Conservation (phyloP, 2,329 filamentous ascomycete genomes). For the Epichloe typhina region DNA sequence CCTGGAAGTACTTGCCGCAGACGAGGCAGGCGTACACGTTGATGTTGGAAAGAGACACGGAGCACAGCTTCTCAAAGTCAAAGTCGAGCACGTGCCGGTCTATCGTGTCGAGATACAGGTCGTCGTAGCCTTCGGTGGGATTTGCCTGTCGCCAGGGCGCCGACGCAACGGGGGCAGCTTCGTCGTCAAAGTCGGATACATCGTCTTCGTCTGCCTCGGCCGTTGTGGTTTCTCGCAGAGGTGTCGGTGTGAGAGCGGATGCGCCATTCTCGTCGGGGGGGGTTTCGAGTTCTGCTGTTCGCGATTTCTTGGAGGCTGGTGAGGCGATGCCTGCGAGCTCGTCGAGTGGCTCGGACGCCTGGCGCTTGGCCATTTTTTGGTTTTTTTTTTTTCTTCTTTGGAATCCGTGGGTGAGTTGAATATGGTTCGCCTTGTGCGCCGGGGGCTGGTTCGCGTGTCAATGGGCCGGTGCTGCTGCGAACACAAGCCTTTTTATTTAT, state of each 20-base stretch:
- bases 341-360: slow-evolving; percentile 47
- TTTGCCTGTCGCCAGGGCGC: slow-evolving; percentile 57
- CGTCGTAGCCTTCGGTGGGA: slow-evolving; percentile 78
- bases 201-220: slow-evolving; percentile 13
- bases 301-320: slow-evolving; percentile 45
- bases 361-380: slow-evolving; percentile 35
- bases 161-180: slow-evolving; percentile 23
- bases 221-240: slow-evolving; percentile 7
- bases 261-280: slow-evolving; percentile 17
- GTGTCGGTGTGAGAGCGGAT: slow-evolving; percentile 15
- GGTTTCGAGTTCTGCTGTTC: slow-evolving; percentile 34
- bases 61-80: slow-evolving; percentile 98
- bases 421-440: too few relatives aligned
- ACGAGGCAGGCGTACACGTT: slow-evolving; percentile 97
- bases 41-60: slow-evolving; percentile 89
- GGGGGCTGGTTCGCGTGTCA: too few relatives aligned
- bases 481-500: not conserved
- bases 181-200: slow-evolving; percentile 27
- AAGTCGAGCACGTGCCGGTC: slow-evolving; percentile 88
- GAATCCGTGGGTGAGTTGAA: too few relatives aligned
- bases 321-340: slow-evolving; percentile 41
- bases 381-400: too few relatives aligned
- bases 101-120: slow-evolving; percentile 96
- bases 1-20: slow-evolving; percentile 96
- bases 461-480: too few relatives aligned